These are phyloP conservation scores for Cryptococcus sp. DNA, from an alignment of 1,284 basidiomycete genomes.

Conservation along the genomic window DNA sequence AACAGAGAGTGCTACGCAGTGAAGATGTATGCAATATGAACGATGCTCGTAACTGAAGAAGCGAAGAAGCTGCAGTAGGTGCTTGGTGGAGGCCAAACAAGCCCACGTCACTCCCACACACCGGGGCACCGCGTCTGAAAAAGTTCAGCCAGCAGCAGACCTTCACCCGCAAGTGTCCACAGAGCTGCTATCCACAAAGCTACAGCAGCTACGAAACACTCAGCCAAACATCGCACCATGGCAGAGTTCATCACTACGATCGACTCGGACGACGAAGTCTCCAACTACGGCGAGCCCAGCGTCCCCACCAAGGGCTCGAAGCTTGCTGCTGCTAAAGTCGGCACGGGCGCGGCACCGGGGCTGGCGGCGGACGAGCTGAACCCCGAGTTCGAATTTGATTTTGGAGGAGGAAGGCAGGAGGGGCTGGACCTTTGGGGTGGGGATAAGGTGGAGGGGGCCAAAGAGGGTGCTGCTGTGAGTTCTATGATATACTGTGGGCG, in stretches of 20 bases:
- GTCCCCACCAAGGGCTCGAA: constrained; percentile 14
- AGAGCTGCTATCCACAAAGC: background rate
- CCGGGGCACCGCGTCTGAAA: constrained; percentile 1
- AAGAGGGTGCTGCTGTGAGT: constrained; percentile 63
- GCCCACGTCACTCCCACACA: no score
- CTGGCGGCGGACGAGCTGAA: constrained; percentile 65
- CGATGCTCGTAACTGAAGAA: no score
- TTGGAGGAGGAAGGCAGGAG: constrained; percentile 53
- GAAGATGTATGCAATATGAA: no score
- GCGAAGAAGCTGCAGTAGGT: background rate
- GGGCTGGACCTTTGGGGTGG: constrained; percentile 42
- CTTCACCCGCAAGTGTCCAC: background rate
- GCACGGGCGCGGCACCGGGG: constrained; percentile 8
- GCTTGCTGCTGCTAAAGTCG: background rate
- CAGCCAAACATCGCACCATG: constrained; percentile 18
- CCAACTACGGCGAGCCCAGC: constrained; percentile 25
- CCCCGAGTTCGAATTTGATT: constrained; percentile 77
- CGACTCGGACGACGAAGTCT: constrained; percentile 50
- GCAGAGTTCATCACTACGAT: constrained; percentile 49
- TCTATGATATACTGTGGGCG: background rate
- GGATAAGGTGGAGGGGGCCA: constrained; percentile 33
- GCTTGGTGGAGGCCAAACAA: background rate
- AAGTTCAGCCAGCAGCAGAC: background rate
- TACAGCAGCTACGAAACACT: no score
- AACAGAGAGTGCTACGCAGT: no score